Conservation (phyloP, 2,329 filamentous ascomycete species). For the Diaporthe capsici region DNA sequence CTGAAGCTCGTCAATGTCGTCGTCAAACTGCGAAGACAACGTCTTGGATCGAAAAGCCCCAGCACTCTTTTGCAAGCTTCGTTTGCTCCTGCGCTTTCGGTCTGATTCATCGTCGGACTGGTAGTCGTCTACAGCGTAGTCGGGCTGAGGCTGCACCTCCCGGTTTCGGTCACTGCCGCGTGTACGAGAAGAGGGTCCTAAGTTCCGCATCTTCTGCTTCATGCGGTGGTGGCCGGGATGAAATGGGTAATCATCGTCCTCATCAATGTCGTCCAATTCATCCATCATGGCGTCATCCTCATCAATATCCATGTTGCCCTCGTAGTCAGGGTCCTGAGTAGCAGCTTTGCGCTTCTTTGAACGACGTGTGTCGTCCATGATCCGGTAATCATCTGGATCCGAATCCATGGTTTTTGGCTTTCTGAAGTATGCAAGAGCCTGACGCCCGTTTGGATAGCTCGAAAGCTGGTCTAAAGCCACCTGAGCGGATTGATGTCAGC, state of each 20-base stretch:
- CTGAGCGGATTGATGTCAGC: conserved; percentile 42
- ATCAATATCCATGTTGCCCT: conserved; percentile 40
- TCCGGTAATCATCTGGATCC: conserved; percentile 31
- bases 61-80: conserved; percentile 21
- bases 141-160: not conserved
- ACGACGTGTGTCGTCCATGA: conserved; percentile 31
- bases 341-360: conserved; percentile 33
- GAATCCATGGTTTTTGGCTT: conserved; percentile 42
- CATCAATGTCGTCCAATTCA: conserved; percentile 30
- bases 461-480: conserved; percentile 49
- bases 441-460: conserved; percentile 45
- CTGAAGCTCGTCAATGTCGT: conserved; percentile 41
- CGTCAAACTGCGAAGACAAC: not conserved
- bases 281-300: conserved; percentile 43
- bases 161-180: conserved; percentile 24
- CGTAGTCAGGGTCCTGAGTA: conserved; percentile 52
- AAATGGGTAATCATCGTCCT: conserved; percentile 36
- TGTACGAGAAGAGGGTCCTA: conserved; percentile 10
- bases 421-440: conserved; percentile 45
- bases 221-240: conserved; percentile 37
- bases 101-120: conserved; percentile 24
- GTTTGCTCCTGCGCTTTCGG: conserved; percentile 20
- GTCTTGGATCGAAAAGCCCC: not conserved
- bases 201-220: conserved; percentile 11
- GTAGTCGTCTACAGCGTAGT: conserved; percentile 23